Base-by-base conservation (phyloP, 2,329 filamentous ascomycete genomes). In the Hypoxylon sp. region DNA sequence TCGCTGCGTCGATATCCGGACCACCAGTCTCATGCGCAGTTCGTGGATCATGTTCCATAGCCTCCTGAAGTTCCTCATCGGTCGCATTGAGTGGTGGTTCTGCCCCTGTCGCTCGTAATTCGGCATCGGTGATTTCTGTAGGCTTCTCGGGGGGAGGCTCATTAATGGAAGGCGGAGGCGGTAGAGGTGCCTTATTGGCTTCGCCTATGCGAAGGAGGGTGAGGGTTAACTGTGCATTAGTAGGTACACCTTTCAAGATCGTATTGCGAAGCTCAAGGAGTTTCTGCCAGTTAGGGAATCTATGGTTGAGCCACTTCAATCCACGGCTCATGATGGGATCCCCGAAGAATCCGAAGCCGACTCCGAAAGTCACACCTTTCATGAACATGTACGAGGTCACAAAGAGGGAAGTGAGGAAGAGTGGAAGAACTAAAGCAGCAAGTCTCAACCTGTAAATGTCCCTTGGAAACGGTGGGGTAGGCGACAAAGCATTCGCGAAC, bases 161-260 rank as follows among this genome's bases (percentile, higher is more conserved):
- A 19, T 77, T 74, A 2, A 79, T 77, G 0, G 74, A 71, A 0
- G 84, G 84, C 0, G 86, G 85, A 0, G 87, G 90, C 0, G 93
- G 92, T 0, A 97, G 80, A 0, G 94, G 94, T 0, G 92, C 90
- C 71, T 92, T 92, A 80, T 94, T 94, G 10, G 88, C 88, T 80
- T 97, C 94, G 44, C 93, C 93, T 31, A 95, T 89, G 4, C 94
- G 91, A 10, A 97, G 87, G 1, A 97, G 85, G 0, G 93, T 97
- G 29, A 97, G 82, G 0, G 93, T 90, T 17, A 97, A 87, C 76
- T 97, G 94, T 3, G 93, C 92, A 76, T 97, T 96, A 1, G 93
- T 97, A 0, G 94, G 94, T 0, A 96, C 90, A 2, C 93, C 92
- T 76, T 92, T 93, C 55, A 97, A 87, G 1, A 96, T 78, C 0